phyloP scores from a whole-genome alignment of 768 basidiomycete genomes.

The Tulasnella sp. region DNA sequence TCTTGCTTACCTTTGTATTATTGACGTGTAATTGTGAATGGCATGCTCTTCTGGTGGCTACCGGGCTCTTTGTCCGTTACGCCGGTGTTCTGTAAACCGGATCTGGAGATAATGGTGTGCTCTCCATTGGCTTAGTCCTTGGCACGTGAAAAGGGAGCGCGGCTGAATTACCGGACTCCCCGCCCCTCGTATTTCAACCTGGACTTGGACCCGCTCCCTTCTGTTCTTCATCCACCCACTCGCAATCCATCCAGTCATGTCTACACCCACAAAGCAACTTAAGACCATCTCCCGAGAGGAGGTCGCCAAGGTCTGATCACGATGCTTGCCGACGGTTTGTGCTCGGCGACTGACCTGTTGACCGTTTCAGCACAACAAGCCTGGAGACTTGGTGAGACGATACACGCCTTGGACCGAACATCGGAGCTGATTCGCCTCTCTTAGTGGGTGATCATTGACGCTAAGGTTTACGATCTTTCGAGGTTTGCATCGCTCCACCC shows the following conservation, averaged over 20 bases:
- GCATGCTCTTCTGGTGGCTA: background rate
- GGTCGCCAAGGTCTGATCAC: conserved; percentile 53
- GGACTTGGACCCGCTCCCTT: background rate
- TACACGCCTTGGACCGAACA: background rate
- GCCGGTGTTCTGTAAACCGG: background rate
- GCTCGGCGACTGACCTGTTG: conserved; percentile 7
- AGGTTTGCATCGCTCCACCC: conserved; percentile 83
- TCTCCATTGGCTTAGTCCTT: background rate
- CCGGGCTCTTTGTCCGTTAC: background rate
- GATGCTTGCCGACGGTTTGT: background rate
- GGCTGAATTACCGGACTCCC: background rate
- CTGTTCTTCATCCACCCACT: background rate
- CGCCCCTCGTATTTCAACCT: background rate
- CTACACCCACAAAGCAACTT: conserved; percentile 15
- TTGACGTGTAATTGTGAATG: background rate
- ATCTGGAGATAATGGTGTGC: background rate
- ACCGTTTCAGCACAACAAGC: conserved; percentile 71
- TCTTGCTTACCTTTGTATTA: background rate
- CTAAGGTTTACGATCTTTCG: conserved; percentile 76
- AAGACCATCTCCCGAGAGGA: conserved; percentile 44
- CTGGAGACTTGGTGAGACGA: conserved; percentile 66
- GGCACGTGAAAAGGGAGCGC: conserved; percentile 4
- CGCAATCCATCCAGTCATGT: background rate
- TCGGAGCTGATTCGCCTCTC: background rate
- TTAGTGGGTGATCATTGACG: conserved; percentile 78